Base-by-base conservation (phyloP, 495 filamentous ascomycete species). In the Astrothelium subdiscretum region DNA sequence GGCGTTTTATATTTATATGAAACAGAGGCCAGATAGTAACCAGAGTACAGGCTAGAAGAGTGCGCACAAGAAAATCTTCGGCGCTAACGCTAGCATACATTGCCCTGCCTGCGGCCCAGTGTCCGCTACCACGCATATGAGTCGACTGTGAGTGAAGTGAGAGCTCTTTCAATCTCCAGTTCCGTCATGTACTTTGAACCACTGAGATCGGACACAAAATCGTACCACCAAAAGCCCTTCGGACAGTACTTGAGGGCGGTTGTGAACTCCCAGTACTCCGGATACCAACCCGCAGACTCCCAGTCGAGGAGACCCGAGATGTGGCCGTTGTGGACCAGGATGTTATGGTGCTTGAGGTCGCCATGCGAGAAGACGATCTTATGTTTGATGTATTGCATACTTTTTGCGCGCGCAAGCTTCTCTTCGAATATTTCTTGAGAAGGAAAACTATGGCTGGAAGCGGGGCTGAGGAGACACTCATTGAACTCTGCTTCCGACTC, bases 181-280 rank as follows among this genome's bases (percentile, higher is more conserved):
- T 66, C 60, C 43, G 60, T 31, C 27, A 42, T 26, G 32, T 66
- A 66, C 18, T 61, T 35, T 22, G 38, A 54, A 26, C 57, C 60
- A n/a, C 60, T 57, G n/a, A 66, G 64, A 35, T 42, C 60, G 22
- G 15, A 54, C 11, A 63, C 64, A 29, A 63, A 42, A 22, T 38
- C 40, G 48, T 62, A 38, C 52, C 60, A 66, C 64, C 64, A 62
- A 54, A 57, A 60, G 13, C 60, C 61, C 57, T 62, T 66, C 54
- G 26, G 60, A 44, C 60, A 62, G 40, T 52, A 66, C 52, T 57
- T 38, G 18, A 60, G 32, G 20, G 80, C 79, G 26, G 62, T 58
- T 32, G 62, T 63, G 58, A 69, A 67, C 24, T 69, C 67, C 63
- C 66, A 69, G 38, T 67, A 65, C 2, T 67, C 67, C 12, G 66